phyloP scores from a whole-genome alignment of 106 monocot genomes.

The Gastrodia elata region DNA sequence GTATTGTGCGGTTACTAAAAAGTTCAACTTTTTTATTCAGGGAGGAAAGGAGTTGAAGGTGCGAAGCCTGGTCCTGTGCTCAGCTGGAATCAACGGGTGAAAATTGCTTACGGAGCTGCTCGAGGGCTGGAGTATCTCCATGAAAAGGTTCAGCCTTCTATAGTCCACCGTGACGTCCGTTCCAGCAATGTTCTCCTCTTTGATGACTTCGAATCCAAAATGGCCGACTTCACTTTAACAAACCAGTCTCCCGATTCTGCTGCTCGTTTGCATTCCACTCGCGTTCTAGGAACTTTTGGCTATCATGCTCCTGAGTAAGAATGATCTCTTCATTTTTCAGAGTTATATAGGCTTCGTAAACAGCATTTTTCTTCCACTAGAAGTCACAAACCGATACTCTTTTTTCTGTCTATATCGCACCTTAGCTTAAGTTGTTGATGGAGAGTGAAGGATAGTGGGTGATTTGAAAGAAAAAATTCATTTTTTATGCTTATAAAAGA shows the following conservation, averaged over 20 bases:
- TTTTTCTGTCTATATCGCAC: too few relatives aligned
- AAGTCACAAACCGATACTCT: too few relatives aligned
- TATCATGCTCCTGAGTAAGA: conserved; percentile 62
- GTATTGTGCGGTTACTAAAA: not conserved
- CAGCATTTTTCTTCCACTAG: too few relatives aligned
- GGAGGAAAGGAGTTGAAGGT: conserved; percentile 49
- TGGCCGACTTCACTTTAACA: conserved; percentile 34
- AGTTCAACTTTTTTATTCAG: conserved; percentile 12
- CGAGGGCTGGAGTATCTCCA: conserved; percentile 66
- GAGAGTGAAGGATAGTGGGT: too few relatives aligned
- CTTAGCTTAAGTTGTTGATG: too few relatives aligned
- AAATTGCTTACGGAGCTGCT: conserved; percentile 61
- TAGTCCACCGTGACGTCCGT: conserved; percentile 49
- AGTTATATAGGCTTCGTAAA: not conserved
- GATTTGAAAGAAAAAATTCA: too few relatives aligned
- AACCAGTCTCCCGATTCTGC: conserved; percentile 42
- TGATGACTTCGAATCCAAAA: conserved; percentile 31
- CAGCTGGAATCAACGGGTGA: conserved; percentile 48
- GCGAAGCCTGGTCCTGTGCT: conserved; percentile 44
- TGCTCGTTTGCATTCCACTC: conserved; percentile 40
- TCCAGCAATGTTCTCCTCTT: conserved; percentile 64
- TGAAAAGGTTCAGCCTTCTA: conserved; percentile 53
- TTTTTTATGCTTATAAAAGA: too few relatives aligned
- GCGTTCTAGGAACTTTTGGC: conserved; percentile 42
- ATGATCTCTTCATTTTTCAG: not conserved